Base-by-base conservation (phyloP, 2,329 filamentous ascomycete species). In the Triangularia verruculosa region DNA sequence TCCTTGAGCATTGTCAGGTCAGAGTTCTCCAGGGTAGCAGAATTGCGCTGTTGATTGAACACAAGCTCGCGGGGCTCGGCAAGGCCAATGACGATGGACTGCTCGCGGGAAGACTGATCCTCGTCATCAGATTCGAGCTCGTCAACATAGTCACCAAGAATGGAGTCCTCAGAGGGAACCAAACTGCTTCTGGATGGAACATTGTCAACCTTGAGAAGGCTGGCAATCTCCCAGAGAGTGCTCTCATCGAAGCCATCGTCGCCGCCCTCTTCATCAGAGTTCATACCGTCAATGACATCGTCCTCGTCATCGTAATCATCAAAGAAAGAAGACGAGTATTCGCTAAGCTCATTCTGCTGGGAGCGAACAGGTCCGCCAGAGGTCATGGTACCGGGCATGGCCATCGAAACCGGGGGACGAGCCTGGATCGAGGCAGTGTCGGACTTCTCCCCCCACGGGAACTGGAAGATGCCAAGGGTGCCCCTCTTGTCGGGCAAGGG, bases 161-260 rank as follows among this genome's bases (percentile, higher is more conserved):
- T 66, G 2, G 72, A 74, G 30, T 69, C 64, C 7, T 71, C 64
- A 12, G 67, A 65, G 59, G 64, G 62, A 17, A 85, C 72, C 8
- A 86, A 72, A 68, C 82, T 86, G 51, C 81, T 71, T 67, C 78
- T 82, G 12, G 83, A 82, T 3, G 83, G 83, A 4, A 86, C 74
- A 57, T 80, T 73, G 61, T 82, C 79, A 1, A 80, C 78, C 72
- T 82, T 81, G 11, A 88, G 76, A 47, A 88, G 76, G 64, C 78
- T 85, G 63, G 85, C 86, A 74, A 89, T 88, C 71, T 88, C 85
- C 83, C 84, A 87, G 25, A 88, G 75, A 0, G 84, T 88, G 9
- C 77, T 82, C 74, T 88, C 86, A 65, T 88, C 86, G 66, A 88
- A 87, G 22, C 79, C 81, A 58, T 84, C 83, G 39, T 81, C 82